A percentile compares a stretch with the other conserved stretches of the same genome.
Evolutionary conservation across 2,329 filamentous ascomycete genomes (phyloP).

Genomic region (Alternaria novae-zelandiae): DNA sequence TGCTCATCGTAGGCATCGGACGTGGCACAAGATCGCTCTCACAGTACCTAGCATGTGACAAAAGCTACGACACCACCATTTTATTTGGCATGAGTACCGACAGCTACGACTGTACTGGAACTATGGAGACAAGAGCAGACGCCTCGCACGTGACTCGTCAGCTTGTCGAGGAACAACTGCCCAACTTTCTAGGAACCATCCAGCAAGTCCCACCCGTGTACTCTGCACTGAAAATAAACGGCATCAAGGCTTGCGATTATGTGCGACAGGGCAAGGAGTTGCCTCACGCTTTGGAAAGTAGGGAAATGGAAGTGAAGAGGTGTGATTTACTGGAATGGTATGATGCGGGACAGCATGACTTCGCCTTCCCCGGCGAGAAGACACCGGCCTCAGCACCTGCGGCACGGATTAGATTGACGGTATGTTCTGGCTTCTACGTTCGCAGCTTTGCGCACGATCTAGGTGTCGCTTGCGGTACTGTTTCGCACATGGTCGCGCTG

Average conservation of each 20-base stretch:
- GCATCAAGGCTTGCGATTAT: slow-evolving; percentile 41
- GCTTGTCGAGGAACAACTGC: slow-evolving; percentile 26
- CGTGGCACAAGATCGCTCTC: slow-evolving; percentile 38
- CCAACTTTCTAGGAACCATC: slow-evolving; percentile 29
- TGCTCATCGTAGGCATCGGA: slow-evolving; percentile 41
- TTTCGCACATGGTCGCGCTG: slow-evolving; percentile 34
- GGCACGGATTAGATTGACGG: slow-evolving; percentile 29
- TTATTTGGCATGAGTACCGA: slow-evolving; percentile 40
- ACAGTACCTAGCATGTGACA: slow-evolving; percentile 33
- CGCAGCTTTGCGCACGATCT: slow-evolving; percentile 43
- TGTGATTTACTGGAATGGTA: slow-evolving; percentile 38
- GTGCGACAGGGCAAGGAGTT: slow-evolving; percentile 30
- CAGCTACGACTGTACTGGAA: slow-evolving; percentile 36
- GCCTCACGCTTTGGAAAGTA: slow-evolving; percentile 31
- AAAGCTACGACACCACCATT: slow-evolving; percentile 38
- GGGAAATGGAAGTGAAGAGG: slow-evolving; percentile 37
- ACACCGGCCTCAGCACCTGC: slow-evolving; percentile 24
- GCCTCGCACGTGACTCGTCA: slow-evolving; percentile 25
- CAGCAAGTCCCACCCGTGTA: slow-evolving; percentile 36
- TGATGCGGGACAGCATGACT: slow-evolving; percentile 24
- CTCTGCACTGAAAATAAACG: slow-evolving; percentile 40
- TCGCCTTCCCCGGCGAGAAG: slow-evolving; percentile 15
- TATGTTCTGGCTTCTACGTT: slow-evolving; percentile 42
- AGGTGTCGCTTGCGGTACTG: slow-evolving; percentile 30
- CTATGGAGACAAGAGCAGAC: slow-evolving; percentile 16